These are phyloP conservation scores for Cymbidium sinense DNA, from an alignment of 106 monocot species.

Conservation along the genomic window DNA sequence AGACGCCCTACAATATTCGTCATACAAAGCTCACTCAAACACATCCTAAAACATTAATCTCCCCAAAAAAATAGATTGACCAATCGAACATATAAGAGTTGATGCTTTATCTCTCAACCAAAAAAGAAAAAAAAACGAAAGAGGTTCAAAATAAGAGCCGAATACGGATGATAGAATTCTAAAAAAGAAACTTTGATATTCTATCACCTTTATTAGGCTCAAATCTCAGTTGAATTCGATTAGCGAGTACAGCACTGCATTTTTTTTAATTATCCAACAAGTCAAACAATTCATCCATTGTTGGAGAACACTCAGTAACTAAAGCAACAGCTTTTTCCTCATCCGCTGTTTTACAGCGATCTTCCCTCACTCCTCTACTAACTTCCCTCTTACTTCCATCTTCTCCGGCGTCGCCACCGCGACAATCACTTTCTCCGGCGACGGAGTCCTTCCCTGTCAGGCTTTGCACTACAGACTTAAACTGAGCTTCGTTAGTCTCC, in stretches of 20 bases:
- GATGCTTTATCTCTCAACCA: too few species aligned
- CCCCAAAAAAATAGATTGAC: too few species aligned
- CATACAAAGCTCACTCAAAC: too few species aligned
- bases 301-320: background rate
- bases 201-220: too few species aligned
- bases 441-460: constrained; percentile 42
- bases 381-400: background rate
- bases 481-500: constrained; percentile 22
- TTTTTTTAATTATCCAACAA: background rate
- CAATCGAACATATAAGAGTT: too few species aligned
- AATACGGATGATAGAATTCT: too few species aligned
- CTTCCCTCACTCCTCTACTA: background rate
- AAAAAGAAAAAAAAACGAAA: too few species aligned
- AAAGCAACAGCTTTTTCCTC: background rate
- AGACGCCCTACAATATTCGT: too few species aligned
- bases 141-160: too few species aligned
- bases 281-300: constrained; percentile 3
- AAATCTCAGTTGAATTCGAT: too few species aligned
- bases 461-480: constrained; percentile 41
- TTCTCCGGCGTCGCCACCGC: background rate
- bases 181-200: too few species aligned
- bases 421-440: background rate
- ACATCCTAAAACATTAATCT: too few species aligned
- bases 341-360: background rate
- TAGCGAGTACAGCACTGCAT: background rate